These are phyloP conservation scores for Rosa hybrid DNA, from an alignment of 331 rosid genomes.

Conservation along the genomic window DNA sequence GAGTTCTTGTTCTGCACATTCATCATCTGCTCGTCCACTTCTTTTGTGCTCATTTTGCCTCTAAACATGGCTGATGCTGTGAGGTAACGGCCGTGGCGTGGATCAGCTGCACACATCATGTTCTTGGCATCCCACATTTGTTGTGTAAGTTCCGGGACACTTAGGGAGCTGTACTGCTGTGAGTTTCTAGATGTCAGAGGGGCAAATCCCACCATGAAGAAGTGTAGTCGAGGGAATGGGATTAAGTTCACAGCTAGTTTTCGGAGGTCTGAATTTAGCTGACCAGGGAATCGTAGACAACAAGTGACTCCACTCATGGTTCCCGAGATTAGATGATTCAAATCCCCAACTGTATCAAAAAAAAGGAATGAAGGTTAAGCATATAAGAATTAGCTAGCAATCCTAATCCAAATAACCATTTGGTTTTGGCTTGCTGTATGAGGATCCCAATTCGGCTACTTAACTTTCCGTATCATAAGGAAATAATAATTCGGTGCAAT, in stretches of 20 bases:
- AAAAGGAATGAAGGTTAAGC: background rate
- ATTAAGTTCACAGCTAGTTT: slow-evolving; percentile 67
- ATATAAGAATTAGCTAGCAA: background rate
- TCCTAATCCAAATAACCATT: background rate
- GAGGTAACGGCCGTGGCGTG: slow-evolving; percentile 72
- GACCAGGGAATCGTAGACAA: slow-evolving; percentile 72
- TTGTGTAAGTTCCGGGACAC: slow-evolving; percentile 72
- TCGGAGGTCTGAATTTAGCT: slow-evolving; percentile 62
- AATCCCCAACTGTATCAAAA: slow-evolving; percentile 56
- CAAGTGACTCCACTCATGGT: slow-evolving; percentile 81
- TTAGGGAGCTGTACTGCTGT: slow-evolving; percentile 52
- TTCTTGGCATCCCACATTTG: slow-evolving; percentile 76
- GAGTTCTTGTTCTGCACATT: slow-evolving; percentile 77
- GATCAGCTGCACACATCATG: slow-evolving; percentile 84
- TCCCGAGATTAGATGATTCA: slow-evolving; percentile 68
- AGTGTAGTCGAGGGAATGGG: slow-evolving; percentile 80
- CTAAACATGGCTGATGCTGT: slow-evolving; percentile 75
- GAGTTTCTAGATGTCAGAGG: slow-evolving; percentile 72
- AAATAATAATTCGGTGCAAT: background rate
- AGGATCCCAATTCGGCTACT: background rate
- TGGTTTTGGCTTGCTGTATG: background rate
- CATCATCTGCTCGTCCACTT: slow-evolving; percentile 44
- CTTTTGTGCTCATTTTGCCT: slow-evolving; percentile 36
- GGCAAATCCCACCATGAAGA: slow-evolving; percentile 75
- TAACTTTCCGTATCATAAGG: background rate